phyloP scores from a whole-genome alignment of 2,329 filamentous ascomycete species.

The Microsporum canis region DNA sequence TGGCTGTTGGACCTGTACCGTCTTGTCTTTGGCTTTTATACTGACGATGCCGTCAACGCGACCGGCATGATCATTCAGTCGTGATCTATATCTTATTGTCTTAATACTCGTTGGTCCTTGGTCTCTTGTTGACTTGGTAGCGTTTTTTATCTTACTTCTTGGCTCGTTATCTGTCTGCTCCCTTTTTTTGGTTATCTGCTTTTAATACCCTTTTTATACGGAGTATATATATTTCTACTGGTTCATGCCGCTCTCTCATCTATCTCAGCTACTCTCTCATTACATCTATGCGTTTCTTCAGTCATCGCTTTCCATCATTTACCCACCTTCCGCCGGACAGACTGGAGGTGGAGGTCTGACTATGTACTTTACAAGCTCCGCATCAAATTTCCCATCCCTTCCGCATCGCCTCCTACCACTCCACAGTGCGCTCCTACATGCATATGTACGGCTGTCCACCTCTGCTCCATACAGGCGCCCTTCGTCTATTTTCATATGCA shows the following conservation, averaged over 20 bases:
- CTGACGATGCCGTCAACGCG: constrained; percentile 62
- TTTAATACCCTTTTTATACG: constrained; percentile 1
- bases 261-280: background rate
- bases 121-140: background rate
- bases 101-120: background rate
- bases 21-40: constrained; percentile 70
- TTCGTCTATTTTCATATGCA: background rate
- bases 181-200: background rate
- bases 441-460: background rate
- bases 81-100: constrained; percentile 12
- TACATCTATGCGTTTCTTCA: background rate
- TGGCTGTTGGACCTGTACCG: constrained; percentile 76
- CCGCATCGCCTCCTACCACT: background rate
- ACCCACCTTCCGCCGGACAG: background rate
- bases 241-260: background rate
- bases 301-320: background rate
- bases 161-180: background rate
- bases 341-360: background rate
- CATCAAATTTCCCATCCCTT: background rate
- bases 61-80: constrained; percentile 45
- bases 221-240: background rate
- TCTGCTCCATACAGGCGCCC: background rate
- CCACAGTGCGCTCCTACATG: background rate
- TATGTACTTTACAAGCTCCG: background rate
- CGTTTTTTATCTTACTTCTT: background rate